Percentiles rank a stretch among this genome's conserved stretches.
phyloP scores from a whole-genome alignment of 2,329 filamentous ascomycete species.

The Monilinia polystroma region DNA sequence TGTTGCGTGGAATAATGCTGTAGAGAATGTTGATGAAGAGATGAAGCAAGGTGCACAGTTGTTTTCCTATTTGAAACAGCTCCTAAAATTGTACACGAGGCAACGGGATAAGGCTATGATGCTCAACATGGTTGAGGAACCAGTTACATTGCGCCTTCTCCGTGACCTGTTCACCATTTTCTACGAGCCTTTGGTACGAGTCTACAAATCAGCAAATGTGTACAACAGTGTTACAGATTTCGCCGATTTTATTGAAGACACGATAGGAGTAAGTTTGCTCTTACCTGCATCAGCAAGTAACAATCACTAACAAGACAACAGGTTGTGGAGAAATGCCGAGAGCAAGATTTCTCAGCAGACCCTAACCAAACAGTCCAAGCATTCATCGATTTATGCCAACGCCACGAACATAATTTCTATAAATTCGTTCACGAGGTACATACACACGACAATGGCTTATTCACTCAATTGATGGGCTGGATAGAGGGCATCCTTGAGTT shows the following conservation, averaged over 20 bases:
- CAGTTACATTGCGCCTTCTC: constrained; percentile 94
- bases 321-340: constrained; percentile 64
- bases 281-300: not conserved
- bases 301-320: constrained; percentile 37
- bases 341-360: constrained; percentile 84
- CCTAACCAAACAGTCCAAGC: constrained; percentile 97
- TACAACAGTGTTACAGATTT: constrained; percentile 98
- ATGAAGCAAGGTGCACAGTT: constrained; percentile 86
- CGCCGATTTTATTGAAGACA: constrained; percentile 86
- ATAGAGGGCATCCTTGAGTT: constrained; percentile 94
- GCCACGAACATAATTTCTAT: constrained; percentile 96
- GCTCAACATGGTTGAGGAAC: constrained; percentile 91
- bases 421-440: constrained; percentile 99
- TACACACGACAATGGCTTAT: constrained; percentile 92
- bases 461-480: constrained; percentile 96
- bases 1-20: constrained; percentile 91
- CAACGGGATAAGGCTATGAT: constrained; percentile 98
- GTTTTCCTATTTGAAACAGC: constrained; percentile 92
- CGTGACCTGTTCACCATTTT: constrained; percentile 97
- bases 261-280: constrained; percentile 65
- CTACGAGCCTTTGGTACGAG: constrained; percentile 93
- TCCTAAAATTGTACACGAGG: constrained; percentile 86
- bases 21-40: constrained; percentile 87
- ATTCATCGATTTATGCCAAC: constrained; percentile 93
- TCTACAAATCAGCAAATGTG: constrained; percentile 98